Evolutionary conservation across 148 eudicot species (phyloP), one percentile per base, ranked within the genome.

Genomic region (Cornus florida): DNA sequence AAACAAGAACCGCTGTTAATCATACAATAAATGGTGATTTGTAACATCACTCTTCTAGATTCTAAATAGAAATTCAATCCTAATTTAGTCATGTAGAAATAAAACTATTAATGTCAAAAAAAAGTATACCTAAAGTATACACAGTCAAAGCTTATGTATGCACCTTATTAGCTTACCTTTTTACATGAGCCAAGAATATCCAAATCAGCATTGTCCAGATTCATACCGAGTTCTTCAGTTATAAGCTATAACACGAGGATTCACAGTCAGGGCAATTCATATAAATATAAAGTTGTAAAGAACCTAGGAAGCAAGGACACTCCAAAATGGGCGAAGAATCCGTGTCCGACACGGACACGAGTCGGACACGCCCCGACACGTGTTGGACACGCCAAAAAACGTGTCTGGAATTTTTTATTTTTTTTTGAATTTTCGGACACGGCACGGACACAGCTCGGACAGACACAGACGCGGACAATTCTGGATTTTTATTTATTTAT

Each of bases 141-240:
- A 62, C 0, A 22, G 66, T n/a, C n/a, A 33, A 43, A 3, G 32
- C 43, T 31, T 46, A 74, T n/a, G 69, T 50, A n/a, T 1, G 7
- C 14, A 20, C 41, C 65, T 22, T 67, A 77, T 5, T 64, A 22
- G 19, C 79, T 67, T 16, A 93, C 99, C 94, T 91, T 93, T 84
- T 94, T 96, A 87, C 97, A 92, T 53, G 97, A 84, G 35, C 99
- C 99, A 78, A 96, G 88, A 90, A 91, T 91, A 14, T 88, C 92
- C 62, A 88, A 72, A 28, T 90, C 90, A 75, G 91, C 85, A 76
- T 93, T 89, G 35, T 93, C 99, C 82, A 96, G 84, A 66, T 86
- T 96, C 97, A 94, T 82, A 53, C 98, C 99, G 80, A 96, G 97
- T 35, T 96, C 99, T 83, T 96, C 98, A 53, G 91, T 93, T 48